Percentiles rank a stretch among this genome's conserved stretches.
Evolutionary conservation across 441 rosid genomes (phyloP).

Genomic region (Erodium chrysanthum): DNA sequence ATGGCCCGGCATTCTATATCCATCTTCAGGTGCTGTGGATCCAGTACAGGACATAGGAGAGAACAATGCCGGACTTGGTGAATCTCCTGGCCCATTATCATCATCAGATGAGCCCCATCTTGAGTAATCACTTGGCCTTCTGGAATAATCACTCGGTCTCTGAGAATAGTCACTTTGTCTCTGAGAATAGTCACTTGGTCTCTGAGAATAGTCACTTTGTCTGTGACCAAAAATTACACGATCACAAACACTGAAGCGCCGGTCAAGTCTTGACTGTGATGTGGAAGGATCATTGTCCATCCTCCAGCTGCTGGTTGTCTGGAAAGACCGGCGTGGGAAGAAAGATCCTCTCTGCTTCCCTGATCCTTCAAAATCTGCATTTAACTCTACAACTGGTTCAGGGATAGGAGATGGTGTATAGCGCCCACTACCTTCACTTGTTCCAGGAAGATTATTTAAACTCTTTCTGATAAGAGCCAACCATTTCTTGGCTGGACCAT

Average conservation of each 20-base stretch:
- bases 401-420: slow-evolving; percentile 86
- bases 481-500: slow-evolving; percentile 99
- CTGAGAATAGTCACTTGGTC: no score
- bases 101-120: slow-evolving; percentile 93
- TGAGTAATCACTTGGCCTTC: slow-evolving; percentile 55
- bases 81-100: slow-evolving; percentile 73
- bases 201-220: slow-evolving; percentile 13
- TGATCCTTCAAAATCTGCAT: slow-evolving; percentile 95
- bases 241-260: slow-evolving; percentile 88
- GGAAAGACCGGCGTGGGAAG: slow-evolving; percentile 86
- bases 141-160: neutral
- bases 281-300: slow-evolving; percentile 59
- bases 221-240: slow-evolving; percentile 61
- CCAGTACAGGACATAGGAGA: slow-evolving; percentile 66
- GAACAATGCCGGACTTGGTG: slow-evolving; percentile 64
- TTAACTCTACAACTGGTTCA: slow-evolving; percentile 73
- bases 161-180: neutral
- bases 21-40: slow-evolving; percentile 48
- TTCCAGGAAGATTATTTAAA: slow-evolving; percentile 83
- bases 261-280: slow-evolving; percentile 61
- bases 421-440: slow-evolving; percentile 37
- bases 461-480: slow-evolving; percentile 66
- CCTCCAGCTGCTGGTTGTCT: slow-evolving; percentile 73
- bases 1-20: slow-evolving; percentile 51
- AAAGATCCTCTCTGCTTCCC: slow-evolving; percentile 65